These are phyloP conservation scores for Asterella californica DNA, from an alignment of 225 moss, liverwort and hornwort species.

Conservation along the genomic window DNA sequence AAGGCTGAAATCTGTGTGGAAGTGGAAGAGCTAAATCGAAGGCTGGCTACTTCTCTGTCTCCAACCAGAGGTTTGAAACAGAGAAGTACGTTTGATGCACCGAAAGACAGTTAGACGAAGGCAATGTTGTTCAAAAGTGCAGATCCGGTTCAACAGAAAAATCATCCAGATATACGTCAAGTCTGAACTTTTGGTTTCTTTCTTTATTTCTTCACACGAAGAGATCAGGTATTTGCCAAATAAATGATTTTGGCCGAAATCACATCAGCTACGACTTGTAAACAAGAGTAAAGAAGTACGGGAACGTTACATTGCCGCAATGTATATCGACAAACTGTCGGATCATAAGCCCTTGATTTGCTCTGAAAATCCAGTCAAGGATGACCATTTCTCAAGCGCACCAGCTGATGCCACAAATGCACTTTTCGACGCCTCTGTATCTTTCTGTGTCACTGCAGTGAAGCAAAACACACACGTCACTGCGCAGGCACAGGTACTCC, in stretches of 20 bases:
- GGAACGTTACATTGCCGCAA: background rate
- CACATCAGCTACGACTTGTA: background rate
- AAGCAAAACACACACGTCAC: background rate
- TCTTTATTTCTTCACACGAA: background rate
- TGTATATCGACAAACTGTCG: background rate
- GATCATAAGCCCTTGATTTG: constrained; percentile 72
- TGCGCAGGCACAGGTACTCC: background rate
- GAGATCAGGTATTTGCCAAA: too few species aligned
- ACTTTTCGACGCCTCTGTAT: constrained; percentile 65
- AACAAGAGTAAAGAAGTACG: background rate
- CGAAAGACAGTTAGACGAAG: too few species aligned
- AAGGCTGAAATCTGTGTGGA: too few species aligned
- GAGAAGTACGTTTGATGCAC: too few species aligned
- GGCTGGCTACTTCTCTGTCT: too few species aligned
- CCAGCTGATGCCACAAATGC: constrained; percentile 85
- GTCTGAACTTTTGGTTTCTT: background rate
- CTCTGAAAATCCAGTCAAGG: constrained; percentile 73
- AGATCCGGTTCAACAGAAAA: too few species aligned
- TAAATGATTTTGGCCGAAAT: too few species aligned
- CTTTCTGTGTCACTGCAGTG: constrained; percentile 62
- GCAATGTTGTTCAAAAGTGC: too few species aligned
- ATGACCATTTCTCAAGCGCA: constrained; percentile 89
- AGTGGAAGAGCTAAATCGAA: too few species aligned
- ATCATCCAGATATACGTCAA: too few species aligned
- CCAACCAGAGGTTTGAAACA: too few species aligned